Evolutionary conservation across 805 yeast species (phyloP), one percentile per base, ranked within the genome.

Genomic region (Dipodascus albidus): DNA sequence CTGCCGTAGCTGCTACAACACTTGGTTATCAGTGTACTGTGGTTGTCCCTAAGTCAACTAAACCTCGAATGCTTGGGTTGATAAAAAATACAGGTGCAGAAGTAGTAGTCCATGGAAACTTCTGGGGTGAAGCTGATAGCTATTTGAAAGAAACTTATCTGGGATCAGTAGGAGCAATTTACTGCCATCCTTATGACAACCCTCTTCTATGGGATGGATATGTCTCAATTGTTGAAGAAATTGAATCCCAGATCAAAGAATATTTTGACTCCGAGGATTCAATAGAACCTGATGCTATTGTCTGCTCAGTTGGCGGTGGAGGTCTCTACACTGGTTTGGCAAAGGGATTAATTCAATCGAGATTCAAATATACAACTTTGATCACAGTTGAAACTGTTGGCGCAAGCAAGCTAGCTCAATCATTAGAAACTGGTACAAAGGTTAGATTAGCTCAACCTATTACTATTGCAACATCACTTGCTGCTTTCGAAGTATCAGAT

Each of bases 161-260:
- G 62, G 63, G 52, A 6, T 84, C 85, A 50, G 57, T 53, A 51
- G 91, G 85, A 64, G 75, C 87, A 23, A 88, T 96, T 17, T 90
- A 88, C 65, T 78, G 74, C 54, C 96, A 96, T 23, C 97, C 97
- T 0, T 90, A 87, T 65, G 90, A 90, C 63, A 95, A 87, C 63
- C 96, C 96, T 1, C 80, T 80, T 57, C 91, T 90, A 57, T 85
- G 91, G 72, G 95, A 95, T 3, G 97, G 97, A n/a, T 95, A 90
- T 69, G 95, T 96, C 54, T 85, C 96, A 31, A 78, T 88, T 56
- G 93, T 95, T 1, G 79, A 86, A 76, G 97, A 90, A 70, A 70
- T 90, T 23, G 71, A 87, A 51, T 78, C 87, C 66, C 96, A 89
- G 71, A 14, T 38, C 6, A 11, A 14, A 17, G 44, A 38, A 38